A percentile compares a stretch with the other conserved stretches of the same genome.
Evolutionary conservation across 2,329 filamentous ascomycete genomes (phyloP).

Genomic region (Aspergillus chevalieri): DNA sequence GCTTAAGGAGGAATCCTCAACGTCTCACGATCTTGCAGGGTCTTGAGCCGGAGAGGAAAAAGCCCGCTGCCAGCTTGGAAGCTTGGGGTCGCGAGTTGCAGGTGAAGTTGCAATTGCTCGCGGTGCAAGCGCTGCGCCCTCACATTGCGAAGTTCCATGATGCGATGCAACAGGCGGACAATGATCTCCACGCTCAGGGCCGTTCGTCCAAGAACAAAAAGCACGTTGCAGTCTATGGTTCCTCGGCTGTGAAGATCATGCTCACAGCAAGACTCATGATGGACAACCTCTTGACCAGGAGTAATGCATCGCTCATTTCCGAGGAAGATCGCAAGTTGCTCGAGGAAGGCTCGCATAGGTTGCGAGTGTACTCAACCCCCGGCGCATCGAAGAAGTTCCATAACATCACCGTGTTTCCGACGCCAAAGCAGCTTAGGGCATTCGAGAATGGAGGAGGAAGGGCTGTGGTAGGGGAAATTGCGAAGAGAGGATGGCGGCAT

Average conservation of each 20-base stretch:
- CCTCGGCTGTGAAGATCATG: slow-evolving; percentile 17
- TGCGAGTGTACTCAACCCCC: slow-evolving; percentile 26
- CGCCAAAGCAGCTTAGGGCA: slow-evolving; percentile 16
- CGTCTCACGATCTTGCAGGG: slow-evolving; percentile 23
- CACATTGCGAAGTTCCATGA: slow-evolving; percentile 23
- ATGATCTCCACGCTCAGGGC: slow-evolving; percentile 1
- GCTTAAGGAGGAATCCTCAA: slow-evolving; percentile 21
- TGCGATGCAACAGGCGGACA: slow-evolving; percentile 17
- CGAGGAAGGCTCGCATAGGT: slow-evolving; percentile 17
- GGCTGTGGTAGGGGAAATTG: background rate
- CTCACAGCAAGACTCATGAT: slow-evolving; percentile 26
- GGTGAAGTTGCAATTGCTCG: slow-evolving; percentile 17
- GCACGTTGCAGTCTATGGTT: slow-evolving; percentile 19
- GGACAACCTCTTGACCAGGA: slow-evolving; percentile 28
- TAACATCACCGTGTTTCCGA: slow-evolving; percentile 13
- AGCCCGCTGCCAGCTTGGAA: slow-evolving; percentile 11
- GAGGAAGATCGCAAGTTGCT: slow-evolving; percentile 19
- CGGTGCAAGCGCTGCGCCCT: slow-evolving; percentile 21
- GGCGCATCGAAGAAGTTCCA: slow-evolving; percentile 12
- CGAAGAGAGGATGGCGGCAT: background rate
- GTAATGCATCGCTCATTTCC: slow-evolving; percentile 15
- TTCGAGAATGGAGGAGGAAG: slow-evolving; percentile 9
- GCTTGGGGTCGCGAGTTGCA: slow-evolving; percentile 21
- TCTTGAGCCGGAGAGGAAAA: slow-evolving; percentile 13
- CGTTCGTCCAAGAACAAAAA: slow-evolving; percentile 10